These are phyloP conservation scores for Kluyveromyces marxianus DNA, from an alignment of 1,139 yeast species.

Conservation along the genomic window DNA sequence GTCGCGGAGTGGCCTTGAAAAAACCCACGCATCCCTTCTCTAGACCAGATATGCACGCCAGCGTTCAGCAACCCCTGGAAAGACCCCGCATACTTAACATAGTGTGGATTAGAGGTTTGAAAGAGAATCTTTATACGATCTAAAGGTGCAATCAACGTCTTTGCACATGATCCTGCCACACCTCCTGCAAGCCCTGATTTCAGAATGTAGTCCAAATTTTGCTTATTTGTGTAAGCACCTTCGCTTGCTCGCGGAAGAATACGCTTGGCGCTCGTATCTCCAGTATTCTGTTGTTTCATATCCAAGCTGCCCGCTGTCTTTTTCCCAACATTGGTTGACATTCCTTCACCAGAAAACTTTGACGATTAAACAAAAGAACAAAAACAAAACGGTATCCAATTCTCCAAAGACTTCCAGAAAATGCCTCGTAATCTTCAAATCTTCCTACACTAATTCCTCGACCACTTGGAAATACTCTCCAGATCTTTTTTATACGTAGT, in stretches of 20 bases:
- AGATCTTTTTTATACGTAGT: too few relatives aligned
- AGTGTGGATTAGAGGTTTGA: slow-evolving; percentile 92
- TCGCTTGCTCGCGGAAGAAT: slow-evolving; percentile 4
- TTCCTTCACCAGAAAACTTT: neutral
- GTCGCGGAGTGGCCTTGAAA: slow-evolving; percentile 97
- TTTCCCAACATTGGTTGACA: neutral
- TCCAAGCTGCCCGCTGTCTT: neutral
- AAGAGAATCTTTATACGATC: slow-evolving; percentile 91
- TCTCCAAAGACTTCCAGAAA: neutral
- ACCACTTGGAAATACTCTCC: too few relatives aligned
- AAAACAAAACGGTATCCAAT: neutral
- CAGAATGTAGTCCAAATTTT: slow-evolving; percentile 67
- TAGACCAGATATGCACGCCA: slow-evolving; percentile 51
- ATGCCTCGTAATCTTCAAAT: too few relatives aligned
- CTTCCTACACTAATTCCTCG: too few relatives aligned
- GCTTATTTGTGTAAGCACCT: slow-evolving; percentile 41
- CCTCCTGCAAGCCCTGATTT: slow-evolving; percentile 94
- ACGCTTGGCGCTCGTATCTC: neutral
- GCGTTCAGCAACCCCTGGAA: slow-evolving; percentile 72
- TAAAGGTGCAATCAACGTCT: slow-evolving; percentile 88
- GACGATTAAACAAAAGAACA: neutral
- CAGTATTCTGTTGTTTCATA: neutral
- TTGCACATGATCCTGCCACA: slow-evolving; percentile 89
- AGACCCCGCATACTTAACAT: slow-evolving; percentile 71
- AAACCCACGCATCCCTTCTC: slow-evolving; percentile 75